phyloP scores from a whole-genome alignment of 148 eudicot species.

The Heliamphora exappendiculata region DNA sequence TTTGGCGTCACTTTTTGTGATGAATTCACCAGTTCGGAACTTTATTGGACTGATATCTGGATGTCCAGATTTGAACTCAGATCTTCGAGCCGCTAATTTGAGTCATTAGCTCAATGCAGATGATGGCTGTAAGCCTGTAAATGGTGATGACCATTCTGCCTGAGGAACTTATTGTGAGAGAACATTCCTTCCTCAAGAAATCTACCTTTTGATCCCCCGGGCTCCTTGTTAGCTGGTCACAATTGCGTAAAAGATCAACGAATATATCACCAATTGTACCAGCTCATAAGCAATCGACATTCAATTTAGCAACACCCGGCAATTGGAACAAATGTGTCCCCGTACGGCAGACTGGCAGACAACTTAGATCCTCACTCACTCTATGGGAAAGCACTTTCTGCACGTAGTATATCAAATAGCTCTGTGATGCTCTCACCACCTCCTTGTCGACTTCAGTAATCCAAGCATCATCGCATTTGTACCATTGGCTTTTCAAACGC shows the following conservation, averaged over 20 bases:
- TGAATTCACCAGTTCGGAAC: neutral
- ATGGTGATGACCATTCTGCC: neutral
- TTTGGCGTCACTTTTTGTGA: neutral
- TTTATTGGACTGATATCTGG: neutral
- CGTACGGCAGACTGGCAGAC: constrained; percentile 34
- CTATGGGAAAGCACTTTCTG: constrained; percentile 41
- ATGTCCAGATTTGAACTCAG: neutral
- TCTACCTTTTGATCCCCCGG: neutral
- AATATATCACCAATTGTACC: neutral
- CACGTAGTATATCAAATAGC: constrained; percentile 53
- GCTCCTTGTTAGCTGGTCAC: neutral
- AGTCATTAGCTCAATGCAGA: neutral
- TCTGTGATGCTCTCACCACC: constrained; percentile 57
- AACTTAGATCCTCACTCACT: constrained; percentile 44
- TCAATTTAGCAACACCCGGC: constrained; percentile 42
- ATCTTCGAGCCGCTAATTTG: neutral
- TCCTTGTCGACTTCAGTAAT: constrained; percentile 55
- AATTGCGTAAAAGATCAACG: neutral
- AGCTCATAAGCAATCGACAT: neutral
- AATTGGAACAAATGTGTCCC: constrained; percentile 51
- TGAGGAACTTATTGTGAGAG: neutral
- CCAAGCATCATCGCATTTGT: constrained; percentile 79
- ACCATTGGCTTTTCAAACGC: constrained; percentile 54
- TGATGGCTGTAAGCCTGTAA: neutral
- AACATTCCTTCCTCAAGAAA: no score